phyloP scores from a whole-genome alignment of 306 rosid species.

The Crotalaria pallida region DNA sequence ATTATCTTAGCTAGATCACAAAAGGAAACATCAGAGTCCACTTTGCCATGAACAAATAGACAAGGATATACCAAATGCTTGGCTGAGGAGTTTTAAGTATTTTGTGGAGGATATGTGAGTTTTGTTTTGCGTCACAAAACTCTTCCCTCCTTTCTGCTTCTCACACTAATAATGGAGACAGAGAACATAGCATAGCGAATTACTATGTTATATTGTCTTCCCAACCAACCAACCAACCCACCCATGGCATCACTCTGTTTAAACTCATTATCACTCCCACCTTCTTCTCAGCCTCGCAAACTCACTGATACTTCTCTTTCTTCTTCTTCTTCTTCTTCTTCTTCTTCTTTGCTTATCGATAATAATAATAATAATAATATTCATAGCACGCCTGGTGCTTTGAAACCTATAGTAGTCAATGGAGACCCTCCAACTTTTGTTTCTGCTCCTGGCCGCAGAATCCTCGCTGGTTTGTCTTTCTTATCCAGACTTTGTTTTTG shows the following conservation, averaged over 20 bases:
- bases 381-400: constrained; percentile 15
- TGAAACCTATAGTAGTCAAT: constrained; percentile 70
- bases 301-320: constrained; percentile 28
- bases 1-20: no score
- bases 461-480: constrained; percentile 71
- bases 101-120: not conserved
- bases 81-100: constrained; percentile 17
- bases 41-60: no score
- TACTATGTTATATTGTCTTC: constrained; percentile 14
- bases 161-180: constrained; percentile 10
- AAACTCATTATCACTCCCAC: constrained; percentile 47
- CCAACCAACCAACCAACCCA: constrained; percentile 15
- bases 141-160: not conserved
- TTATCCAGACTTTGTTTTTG: not conserved
- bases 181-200: not conserved
- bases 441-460: constrained; percentile 90
- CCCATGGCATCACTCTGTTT: constrained; percentile 71
- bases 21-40: no score
- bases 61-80: constrained; percentile 29
- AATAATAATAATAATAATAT: constrained; percentile 23
- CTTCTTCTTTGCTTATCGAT: constrained; percentile 37
- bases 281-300: constrained; percentile 54
- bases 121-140: not conserved
- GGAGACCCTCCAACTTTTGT: constrained; percentile 90
- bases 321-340: constrained; percentile 34